Conservation (phyloP, 1,284 basidiomycete genomes). For the Austroboletus olivaceoglutinosus region DNA sequence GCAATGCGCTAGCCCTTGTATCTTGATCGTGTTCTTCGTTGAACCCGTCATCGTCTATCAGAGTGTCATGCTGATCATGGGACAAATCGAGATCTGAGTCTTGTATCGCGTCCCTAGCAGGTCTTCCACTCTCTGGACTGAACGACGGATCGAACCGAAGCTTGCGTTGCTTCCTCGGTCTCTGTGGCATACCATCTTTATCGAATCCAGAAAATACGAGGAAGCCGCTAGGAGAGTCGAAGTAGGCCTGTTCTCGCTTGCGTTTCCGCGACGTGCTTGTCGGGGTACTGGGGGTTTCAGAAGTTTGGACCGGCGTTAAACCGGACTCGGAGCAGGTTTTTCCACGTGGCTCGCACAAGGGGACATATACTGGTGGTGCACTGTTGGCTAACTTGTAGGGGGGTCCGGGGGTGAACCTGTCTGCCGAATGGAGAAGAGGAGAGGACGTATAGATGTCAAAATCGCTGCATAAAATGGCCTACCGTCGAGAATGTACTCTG, state of each 20-base stretch:
- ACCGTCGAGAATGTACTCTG: conserved; percentile 50
- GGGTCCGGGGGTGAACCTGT: conserved; percentile 14
- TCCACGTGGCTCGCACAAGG: conserved; percentile 3
- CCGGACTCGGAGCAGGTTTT: neutral
- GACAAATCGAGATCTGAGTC: neutral
- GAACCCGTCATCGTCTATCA: neutral
- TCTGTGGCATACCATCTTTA: conserved; percentile 30
- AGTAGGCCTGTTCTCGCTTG: conserved; percentile 29
- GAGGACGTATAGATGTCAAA: neutral
- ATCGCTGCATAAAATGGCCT: conserved; percentile 10
- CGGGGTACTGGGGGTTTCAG: conserved; percentile 27
- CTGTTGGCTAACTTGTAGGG: conserved; percentile 21
- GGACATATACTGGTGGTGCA: neutral
- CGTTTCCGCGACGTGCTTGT: conserved; percentile 23
- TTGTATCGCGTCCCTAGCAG: neutral
- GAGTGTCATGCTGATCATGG: neutral
- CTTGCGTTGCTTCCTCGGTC: conserved; percentile 28
- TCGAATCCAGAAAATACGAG: conserved; percentile 30
- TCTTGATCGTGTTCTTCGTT: neutral
- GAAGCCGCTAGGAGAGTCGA: conserved; percentile 28
- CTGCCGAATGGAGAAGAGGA: conserved; percentile 8
- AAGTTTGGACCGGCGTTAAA: neutral
- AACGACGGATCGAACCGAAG: conserved; percentile 28
- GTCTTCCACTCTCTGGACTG: conserved; percentile 17
- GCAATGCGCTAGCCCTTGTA: neutral